These are phyloP conservation scores for Isatis tinctoria DNA, from an alignment of 345 rosid genomes.

Conservation along the genomic window DNA sequence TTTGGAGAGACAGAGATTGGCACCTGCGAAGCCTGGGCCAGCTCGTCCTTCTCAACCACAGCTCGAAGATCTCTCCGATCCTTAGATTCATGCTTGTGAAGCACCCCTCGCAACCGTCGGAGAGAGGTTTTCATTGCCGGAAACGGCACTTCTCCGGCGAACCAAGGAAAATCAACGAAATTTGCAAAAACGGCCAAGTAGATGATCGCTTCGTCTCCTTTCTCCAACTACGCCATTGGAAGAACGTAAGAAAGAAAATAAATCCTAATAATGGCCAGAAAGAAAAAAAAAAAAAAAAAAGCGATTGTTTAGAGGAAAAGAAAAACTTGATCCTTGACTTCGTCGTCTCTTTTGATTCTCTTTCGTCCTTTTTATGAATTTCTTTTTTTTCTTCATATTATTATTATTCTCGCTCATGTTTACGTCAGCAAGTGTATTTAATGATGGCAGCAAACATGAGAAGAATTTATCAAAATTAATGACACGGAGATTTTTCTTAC, in stretches of 20 bases:
- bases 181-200: conserved; percentile 3
- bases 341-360: conserved; percentile 22
- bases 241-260: background rate
- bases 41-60: conserved; percentile 57
- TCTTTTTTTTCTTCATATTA: background rate
- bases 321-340: conserved; percentile 33
- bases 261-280: background rate
- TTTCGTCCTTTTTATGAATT: background rate
- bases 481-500: background rate
- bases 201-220: conserved; percentile 12
- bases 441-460: conserved; percentile 4
- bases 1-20: background rate
- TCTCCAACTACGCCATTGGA: conserved; percentile 13
- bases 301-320: conserved; percentile 21
- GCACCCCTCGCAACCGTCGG: conserved; percentile 59
- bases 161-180: conserved; percentile 2
- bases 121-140: conserved; percentile 65
- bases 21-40: conserved; percentile 76
- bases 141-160: background rate
- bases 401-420: background rate
- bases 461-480: background rate
- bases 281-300: background rate
- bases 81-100: conserved; percentile 49
- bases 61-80: conserved; percentile 49
- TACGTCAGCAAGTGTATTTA: conserved; percentile 22